A percentile compares a stretch with the other conserved stretches of the same genome.
phyloP scores from a whole-genome alignment of 2,329 filamentous ascomycete genomes.

The Microsporum ferrugineum region DNA sequence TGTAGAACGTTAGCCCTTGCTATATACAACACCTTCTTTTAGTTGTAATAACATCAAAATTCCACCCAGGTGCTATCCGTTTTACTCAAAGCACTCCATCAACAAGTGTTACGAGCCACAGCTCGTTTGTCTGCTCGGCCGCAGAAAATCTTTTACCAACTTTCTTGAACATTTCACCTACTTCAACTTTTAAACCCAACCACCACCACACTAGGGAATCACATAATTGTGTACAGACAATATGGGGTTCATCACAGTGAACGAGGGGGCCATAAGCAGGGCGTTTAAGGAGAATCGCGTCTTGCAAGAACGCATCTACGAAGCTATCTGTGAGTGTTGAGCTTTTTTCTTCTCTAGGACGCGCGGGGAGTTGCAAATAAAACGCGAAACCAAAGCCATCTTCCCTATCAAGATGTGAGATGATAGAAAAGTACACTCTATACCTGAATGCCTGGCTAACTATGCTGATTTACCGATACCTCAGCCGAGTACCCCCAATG shows the following conservation, averaged over 20 bases:
- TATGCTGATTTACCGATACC: background rate
- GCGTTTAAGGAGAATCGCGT: slow-evolving; percentile 31
- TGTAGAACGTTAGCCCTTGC: background rate
- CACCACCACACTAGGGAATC: background rate
- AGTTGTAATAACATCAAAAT: background rate
- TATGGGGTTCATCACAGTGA: slow-evolving; percentile 31
- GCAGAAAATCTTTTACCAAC: background rate
- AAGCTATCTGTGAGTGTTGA: slow-evolving; percentile 30
- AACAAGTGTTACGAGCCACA: background rate
- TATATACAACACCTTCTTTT: background rate
- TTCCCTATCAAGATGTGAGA: background rate
- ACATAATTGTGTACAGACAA: background rate
- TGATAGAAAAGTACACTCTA: background rate
- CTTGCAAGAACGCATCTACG: slow-evolving; percentile 32
- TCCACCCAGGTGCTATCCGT: background rate
- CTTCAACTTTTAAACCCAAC: background rate
- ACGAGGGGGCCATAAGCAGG: slow-evolving; percentile 25
- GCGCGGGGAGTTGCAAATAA: slow-evolving; percentile 6
- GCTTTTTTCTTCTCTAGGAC: slow-evolving; percentile 9
- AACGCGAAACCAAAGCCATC: background rate
- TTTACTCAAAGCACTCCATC: background rate
- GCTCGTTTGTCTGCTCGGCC: background rate
- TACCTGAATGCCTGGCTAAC: background rate
- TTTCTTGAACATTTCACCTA: background rate
- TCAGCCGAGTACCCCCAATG: slow-evolving; percentile 29